phyloP scores from a whole-genome alignment of 495 filamentous ascomycete species.

The Ramalina peruviana region DNA sequence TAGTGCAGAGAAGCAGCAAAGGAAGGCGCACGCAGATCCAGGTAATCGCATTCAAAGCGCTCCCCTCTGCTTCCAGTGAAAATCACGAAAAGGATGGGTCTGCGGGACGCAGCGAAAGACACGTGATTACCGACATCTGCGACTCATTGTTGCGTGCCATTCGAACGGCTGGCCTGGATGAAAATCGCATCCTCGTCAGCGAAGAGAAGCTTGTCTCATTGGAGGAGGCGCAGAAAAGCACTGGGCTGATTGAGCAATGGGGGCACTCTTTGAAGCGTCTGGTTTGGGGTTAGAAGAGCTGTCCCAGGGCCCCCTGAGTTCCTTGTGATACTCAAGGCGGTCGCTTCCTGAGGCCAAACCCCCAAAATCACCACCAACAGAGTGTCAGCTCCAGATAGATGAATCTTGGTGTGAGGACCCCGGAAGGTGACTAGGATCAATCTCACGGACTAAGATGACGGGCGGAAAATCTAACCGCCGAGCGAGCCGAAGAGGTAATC shows the following conservation, averaged over 20 bases:
- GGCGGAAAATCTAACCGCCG: no score
- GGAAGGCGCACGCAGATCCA: constrained; percentile 15
- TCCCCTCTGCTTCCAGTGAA: constrained; percentile 38
- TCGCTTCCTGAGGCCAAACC: no score
- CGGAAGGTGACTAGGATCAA: no score
- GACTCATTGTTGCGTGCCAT: constrained; percentile 26
- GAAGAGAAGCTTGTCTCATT: constrained; percentile 67
- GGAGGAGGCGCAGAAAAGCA: constrained; percentile 74
- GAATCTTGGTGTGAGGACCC: no score
- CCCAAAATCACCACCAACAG: no score
- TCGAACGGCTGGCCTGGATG: constrained; percentile 28
- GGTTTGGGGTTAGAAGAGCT: constrained; percentile 53
- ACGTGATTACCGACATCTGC: constrained; percentile 58
- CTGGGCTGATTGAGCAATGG: constrained; percentile 70
- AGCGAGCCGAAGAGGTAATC: no score
- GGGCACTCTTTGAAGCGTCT: constrained; percentile 81
- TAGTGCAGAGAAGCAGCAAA: constrained; percentile 18
- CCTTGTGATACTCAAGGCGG: no score
- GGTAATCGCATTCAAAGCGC: constrained; percentile 44
- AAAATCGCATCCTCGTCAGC: constrained; percentile 33
- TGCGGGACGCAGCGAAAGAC: constrained; percentile 43
- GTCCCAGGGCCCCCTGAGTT: no score
- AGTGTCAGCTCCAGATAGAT: no score
- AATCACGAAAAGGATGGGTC: constrained; percentile 18
- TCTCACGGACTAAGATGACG: no score